Evolutionary conservation across 2,329 filamentous ascomycete genomes (phyloP).

Genomic region (Monilinia laxa): DNA sequence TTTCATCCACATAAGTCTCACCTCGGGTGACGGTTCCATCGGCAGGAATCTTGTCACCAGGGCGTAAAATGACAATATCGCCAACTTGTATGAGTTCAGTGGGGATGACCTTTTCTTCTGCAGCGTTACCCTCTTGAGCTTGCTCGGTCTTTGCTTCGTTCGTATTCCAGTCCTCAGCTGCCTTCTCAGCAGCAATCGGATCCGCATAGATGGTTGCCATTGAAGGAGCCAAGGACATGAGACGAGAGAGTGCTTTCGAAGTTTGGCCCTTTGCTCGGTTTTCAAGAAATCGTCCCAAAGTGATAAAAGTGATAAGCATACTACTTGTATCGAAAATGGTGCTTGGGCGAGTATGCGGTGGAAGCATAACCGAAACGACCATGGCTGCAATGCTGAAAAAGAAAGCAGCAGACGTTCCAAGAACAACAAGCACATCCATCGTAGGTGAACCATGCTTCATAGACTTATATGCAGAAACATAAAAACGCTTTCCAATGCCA

Average conservation of each 20-base stretch:
- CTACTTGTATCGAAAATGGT: slow-evolving; percentile 98
- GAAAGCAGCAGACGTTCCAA: slow-evolving; percentile 93
- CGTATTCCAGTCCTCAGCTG: slow-evolving; percentile 73
- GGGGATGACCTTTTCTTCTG: slow-evolving; percentile 83
- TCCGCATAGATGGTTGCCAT: slow-evolving; percentile 97
- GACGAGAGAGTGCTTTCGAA: slow-evolving; percentile 83
- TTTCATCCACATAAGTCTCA: slow-evolving; percentile 93
- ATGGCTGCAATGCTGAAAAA: slow-evolving; percentile 92
- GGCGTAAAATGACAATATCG: slow-evolving; percentile 88
- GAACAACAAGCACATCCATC: slow-evolving; percentile 94
- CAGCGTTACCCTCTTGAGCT: slow-evolving; percentile 55
- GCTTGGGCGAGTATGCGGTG: slow-evolving; percentile 75
- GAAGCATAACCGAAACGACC: slow-evolving; percentile 72
- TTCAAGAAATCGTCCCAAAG: slow-evolving; percentile 85
- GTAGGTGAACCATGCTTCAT: slow-evolving; percentile 87
- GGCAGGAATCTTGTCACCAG: slow-evolving; percentile 94
- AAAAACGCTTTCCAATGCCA: slow-evolving; percentile 92
- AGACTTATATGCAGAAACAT: slow-evolving; percentile 89
- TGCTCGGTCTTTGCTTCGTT: slow-evolving; percentile 48
- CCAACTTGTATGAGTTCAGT: slow-evolving; percentile 93
- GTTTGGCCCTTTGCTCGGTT: slow-evolving; percentile 96
- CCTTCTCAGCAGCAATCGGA: slow-evolving; percentile 88
- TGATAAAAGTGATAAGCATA: slow-evolving; percentile 97
- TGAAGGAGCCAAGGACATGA: slow-evolving; percentile 94
- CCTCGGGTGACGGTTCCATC: slow-evolving; percentile 85